Evolutionary conservation across 2,329 filamentous ascomycete species (phyloP).

Genomic region (Coniochaeta sp.): DNA sequence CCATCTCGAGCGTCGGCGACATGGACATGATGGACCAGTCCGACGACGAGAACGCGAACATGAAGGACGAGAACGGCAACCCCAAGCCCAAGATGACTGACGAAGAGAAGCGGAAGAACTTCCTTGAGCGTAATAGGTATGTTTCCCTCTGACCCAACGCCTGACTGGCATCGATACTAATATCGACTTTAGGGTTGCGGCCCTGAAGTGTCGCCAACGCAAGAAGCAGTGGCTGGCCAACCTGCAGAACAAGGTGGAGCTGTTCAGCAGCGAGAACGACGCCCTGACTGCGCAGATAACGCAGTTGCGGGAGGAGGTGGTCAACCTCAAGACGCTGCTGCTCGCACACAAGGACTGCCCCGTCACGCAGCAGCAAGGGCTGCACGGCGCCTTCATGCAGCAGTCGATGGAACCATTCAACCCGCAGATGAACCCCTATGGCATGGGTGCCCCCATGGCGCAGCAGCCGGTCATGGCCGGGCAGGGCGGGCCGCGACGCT

Average conservation of each 20-base stretch:
- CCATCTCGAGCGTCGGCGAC: slow-evolving; percentile 15
- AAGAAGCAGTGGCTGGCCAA: slow-evolving; percentile 99
- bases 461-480: slow-evolving; percentile 49
- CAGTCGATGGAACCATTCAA: slow-evolving; percentile 47
- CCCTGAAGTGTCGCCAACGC: slow-evolving; percentile 90
- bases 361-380: slow-evolving; percentile 77
- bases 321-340: slow-evolving; percentile 87
- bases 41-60: slow-evolving; percentile 45
- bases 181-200: slow-evolving; percentile 65
- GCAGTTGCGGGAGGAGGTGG: slow-evolving; percentile 81
- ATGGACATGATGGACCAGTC: slow-evolving; percentile 31
- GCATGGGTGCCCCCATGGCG: slow-evolving; percentile 44
- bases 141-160: slow-evolving; percentile 19
- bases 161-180: not conserved
- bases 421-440: slow-evolving; percentile 51
- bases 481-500: slow-evolving; percentile 47
- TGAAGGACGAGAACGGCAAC: slow-evolving; percentile 51
- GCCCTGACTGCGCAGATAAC: slow-evolving; percentile 75
- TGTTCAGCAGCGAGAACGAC: slow-evolving; percentile 89
- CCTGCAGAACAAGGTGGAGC: slow-evolving; percentile 87
- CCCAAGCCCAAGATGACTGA: slow-evolving; percentile 84
- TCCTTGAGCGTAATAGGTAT: slow-evolving; percentile 91
- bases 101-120: slow-evolving; percentile 97
- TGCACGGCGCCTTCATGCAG: slow-evolving; percentile 51
- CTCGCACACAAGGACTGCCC: slow-evolving; percentile 95